Evolutionary conservation across 768 basidiomycete species (phyloP), one percentile per base, ranked within the genome.

Genomic region (Mycena rosella): DNA sequence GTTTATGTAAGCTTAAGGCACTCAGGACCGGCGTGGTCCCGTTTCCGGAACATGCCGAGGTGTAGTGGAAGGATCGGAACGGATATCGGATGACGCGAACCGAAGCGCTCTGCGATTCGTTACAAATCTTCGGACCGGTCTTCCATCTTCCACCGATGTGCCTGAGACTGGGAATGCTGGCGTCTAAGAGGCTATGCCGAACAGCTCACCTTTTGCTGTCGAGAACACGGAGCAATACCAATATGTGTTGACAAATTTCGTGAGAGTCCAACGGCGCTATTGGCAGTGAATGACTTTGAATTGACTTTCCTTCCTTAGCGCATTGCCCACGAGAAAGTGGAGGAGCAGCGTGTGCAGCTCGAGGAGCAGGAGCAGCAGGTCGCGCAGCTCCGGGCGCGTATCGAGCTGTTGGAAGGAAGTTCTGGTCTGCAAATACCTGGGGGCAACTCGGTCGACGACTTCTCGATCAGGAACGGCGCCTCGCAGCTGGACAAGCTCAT

Each of bases 311-410:
- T 7, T 30, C 36, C 40, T 36, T 75, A 93, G 93, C 87, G 92
- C 60, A 92, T 95, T 76, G 94, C 94, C 30, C 94, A 95, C 82
- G 91, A 95, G 78, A 94, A 92, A 78, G 94, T 95, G 71, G 94
- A 95, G 77, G 87, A 91, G 72, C 94, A 95, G 75, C 83, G 94
- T 14, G 74, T 74, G 15, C 93, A 95, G 74, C 86, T 95, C 24
- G 91, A 94, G 74, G 91, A 93, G 75, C 94, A 95, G 76, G 94
- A 96, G 70, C 84, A 88, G 69, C 93, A 95, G 76, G 90, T 95
- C 49, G 95, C 93, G 1, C 81, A 84, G 44, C 84, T 95, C 29
- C 84, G 91, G 48, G 85, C 85, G 2, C 88, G 93, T 40, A 94
- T 96, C 71, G 84, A 88, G 10, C 77, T 89, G 9, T 84, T 95